A percentile compares a stretch with the other conserved stretches of the same genome.
Conservation (phyloP, 2,329 filamentous ascomycete species). For the Colletotrichum filicis region DNA sequence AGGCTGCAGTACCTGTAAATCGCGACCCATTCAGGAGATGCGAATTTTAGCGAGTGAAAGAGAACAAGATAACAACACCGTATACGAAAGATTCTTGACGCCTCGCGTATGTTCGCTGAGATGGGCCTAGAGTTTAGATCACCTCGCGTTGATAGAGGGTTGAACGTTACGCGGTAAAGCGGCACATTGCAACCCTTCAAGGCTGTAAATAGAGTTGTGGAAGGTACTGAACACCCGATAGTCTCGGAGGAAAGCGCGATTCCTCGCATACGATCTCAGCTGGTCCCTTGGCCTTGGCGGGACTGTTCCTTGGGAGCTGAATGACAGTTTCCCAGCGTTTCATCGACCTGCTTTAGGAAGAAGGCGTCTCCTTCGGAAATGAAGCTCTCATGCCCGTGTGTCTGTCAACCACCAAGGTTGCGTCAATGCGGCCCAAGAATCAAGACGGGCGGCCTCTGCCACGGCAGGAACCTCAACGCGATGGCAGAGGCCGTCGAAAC, state of each 20-base stretch:
- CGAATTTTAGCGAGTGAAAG: neutral
- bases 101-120: neutral
- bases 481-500: slow-evolving; percentile 1
- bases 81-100: neutral
- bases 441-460: neutral
- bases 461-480: neutral
- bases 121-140: neutral
- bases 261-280: neutral
- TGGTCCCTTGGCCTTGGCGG: neutral
- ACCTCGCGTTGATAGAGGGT: neutral
- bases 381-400: slow-evolving; percentile 9
- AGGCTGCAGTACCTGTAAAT: neutral
- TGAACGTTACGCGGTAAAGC: neutral
- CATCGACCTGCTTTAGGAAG: slow-evolving; percentile 19
- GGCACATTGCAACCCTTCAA: neutral
- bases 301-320: neutral
- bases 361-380: slow-evolving; percentile 26
- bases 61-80: neutral
- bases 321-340: slow-evolving; percentile 21
- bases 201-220: slow-evolving; percentile 8
- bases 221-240: neutral
- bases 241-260: neutral
- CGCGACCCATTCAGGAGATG: neutral
- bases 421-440: slow-evolving; percentile 10
- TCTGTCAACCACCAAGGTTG: slow-evolving; percentile 4